phyloP scores from a whole-genome alignment of 2,329 filamentous ascomycete species.

The Botryotinia convoluta region DNA sequence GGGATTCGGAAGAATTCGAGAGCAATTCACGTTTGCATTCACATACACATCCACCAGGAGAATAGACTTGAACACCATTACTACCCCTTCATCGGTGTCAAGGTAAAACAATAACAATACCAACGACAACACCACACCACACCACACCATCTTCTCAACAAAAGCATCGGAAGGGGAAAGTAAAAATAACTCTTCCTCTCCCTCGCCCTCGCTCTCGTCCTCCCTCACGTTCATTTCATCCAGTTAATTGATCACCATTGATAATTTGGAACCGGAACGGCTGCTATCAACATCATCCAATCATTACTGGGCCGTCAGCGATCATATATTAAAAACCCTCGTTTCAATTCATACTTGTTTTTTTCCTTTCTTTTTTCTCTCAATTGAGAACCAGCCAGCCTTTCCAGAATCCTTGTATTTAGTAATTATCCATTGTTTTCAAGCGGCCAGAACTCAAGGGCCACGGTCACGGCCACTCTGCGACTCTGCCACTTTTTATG shows the following conservation, averaged over 20 bases:
- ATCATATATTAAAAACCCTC: background rate
- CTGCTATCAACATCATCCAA: constrained; percentile 16
- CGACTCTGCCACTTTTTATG: constrained; percentile 16
- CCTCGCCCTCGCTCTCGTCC: background rate
- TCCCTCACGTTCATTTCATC: background rate
- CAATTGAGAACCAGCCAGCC: constrained; percentile 11
- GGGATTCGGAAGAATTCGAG: background rate
- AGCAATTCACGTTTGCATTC: background rate
- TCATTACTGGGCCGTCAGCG: constrained; percentile 5
- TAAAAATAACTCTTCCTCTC: constrained; percentile 2
- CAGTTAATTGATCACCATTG: constrained; percentile 1
- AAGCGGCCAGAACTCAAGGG: background rate
- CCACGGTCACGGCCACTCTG: background rate
- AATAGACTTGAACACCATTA: background rate
- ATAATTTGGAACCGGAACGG: constrained; percentile 4
- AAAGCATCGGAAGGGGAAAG: background rate
- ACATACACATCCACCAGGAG: background rate
- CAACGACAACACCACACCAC: background rate
- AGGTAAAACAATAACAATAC: background rate
- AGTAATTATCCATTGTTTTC: background rate
- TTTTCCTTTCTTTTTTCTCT: background rate
- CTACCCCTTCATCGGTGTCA: background rate
- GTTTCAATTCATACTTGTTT: background rate
- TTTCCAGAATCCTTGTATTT: background rate
- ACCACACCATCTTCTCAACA: background rate